Percentiles rank a stretch among this genome's conserved stretches.
Evolutionary conservation across 2,329 filamentous ascomycete genomes (phyloP).

Genomic region (Colletotrichum nymphaeae): DNA sequence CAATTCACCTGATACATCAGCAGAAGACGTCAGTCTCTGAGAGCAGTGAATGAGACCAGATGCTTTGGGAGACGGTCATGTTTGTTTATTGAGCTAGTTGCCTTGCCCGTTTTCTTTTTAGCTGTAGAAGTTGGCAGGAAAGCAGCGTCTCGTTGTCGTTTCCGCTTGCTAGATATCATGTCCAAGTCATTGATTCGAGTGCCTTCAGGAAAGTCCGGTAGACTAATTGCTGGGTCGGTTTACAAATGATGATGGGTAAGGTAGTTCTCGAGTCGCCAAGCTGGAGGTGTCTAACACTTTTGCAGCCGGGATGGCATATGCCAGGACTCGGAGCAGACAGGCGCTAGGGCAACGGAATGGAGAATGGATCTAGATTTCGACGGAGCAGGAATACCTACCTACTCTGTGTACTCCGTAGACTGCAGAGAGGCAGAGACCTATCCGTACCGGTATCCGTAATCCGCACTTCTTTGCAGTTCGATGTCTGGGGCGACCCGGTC

Average conservation of each 20-base stretch:
- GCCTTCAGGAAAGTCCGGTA: neutral
- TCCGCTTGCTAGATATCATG: slow-evolving; percentile 11
- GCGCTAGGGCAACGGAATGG: slow-evolving; percentile 26
- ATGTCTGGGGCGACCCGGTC: neutral
- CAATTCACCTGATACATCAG: neutral
- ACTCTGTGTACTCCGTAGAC: no score
- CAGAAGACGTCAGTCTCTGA: neutral
- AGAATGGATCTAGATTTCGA: slow-evolving; percentile 22
- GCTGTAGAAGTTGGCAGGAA: no score
- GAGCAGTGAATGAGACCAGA: neutral
- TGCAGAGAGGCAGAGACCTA: neutral
- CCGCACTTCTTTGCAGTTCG: neutral
- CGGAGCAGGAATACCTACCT: neutral
- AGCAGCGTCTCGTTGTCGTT: slow-evolving; percentile 15
- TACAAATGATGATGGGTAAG: neutral
- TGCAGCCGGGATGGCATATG: slow-evolving; percentile 18
- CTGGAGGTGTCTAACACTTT: slow-evolving; percentile 25
- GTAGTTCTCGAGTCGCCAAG: neutral
- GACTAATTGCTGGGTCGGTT: neutral
- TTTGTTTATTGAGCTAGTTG: slow-evolving; percentile 2
- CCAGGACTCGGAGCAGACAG: slow-evolving; percentile 18
- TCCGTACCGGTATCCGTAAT: no score
- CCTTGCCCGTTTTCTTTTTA: neutral
- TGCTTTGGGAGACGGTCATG: neutral
- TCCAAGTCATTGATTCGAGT: neutral